These are phyloP conservation scores for Fusarium tjaetaba DNA, from an alignment of 2,329 filamentous ascomycete species.

Conservation along the genomic window DNA sequence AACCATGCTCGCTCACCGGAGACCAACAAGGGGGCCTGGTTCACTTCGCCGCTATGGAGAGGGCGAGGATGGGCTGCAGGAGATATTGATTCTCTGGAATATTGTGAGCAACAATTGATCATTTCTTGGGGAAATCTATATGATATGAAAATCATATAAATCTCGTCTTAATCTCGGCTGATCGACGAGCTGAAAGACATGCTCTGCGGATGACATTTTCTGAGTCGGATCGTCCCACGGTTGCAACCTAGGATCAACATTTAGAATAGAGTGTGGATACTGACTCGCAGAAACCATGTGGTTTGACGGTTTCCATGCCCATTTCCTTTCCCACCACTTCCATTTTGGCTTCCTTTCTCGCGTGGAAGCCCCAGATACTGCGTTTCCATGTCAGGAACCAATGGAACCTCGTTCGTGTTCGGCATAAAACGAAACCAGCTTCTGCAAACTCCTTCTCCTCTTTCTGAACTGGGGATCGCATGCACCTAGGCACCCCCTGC, in stretches of 20 bases:
- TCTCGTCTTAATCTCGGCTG: conserved; percentile 20
- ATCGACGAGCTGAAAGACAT: conserved; percentile 12
- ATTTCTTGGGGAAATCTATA: background rate
- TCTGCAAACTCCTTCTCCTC: conserved; percentile 3
- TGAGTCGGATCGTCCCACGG: conserved; percentile 5
- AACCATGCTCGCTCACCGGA: conserved; percentile 35
- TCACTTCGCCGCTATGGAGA: conserved; percentile 20
- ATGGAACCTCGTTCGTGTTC: conserved; percentile 18
- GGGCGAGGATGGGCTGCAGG: background rate
- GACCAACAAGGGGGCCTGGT: conserved; percentile 11
- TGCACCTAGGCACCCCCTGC: conserved; percentile 37
- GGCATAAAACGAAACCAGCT: conserved; percentile 3
- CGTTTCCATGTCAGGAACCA: conserved; percentile 13
- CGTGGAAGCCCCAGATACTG: conserved; percentile 21
- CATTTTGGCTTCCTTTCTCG: background rate
- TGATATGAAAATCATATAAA: background rate
- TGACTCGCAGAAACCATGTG: conserved; percentile 40
- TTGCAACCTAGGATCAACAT: conserved; percentile 8
- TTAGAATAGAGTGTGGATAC: conserved; percentile 21
- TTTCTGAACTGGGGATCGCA: conserved; percentile 10
- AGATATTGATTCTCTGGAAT: background rate
- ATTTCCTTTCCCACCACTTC: background rate
- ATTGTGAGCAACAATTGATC: background rate
- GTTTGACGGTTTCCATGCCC: conserved; percentile 6
- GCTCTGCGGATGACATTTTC: conserved; percentile 7